Evolutionary conservation across 352 stramenopile species (phyloP).

Genomic region (Blastocystis sp.): DNA sequence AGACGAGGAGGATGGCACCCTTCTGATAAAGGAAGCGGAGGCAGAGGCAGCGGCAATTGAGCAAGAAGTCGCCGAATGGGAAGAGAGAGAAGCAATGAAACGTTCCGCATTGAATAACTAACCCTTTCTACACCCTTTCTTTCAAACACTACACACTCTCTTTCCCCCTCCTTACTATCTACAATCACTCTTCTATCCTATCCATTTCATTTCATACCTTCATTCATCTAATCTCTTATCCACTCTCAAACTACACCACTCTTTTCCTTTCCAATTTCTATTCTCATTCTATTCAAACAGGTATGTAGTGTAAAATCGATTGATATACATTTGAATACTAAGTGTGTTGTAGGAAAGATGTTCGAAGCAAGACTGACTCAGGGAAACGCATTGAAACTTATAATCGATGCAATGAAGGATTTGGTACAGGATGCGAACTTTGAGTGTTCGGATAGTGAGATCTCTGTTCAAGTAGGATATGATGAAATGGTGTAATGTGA

Average conservation of each 20-base stretch:
- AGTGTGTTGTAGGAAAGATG: conserved; percentile 68
- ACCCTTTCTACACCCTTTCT: too few species aligned
- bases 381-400: conserved; percentile 91
- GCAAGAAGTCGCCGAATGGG: conserved; percentile 57
- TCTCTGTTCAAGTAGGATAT: conserved; percentile 69
- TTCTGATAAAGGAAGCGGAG: conserved; percentile 66
- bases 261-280: neutral
- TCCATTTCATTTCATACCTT: neutral
- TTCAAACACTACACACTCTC: too few species aligned
- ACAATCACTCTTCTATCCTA: too few species aligned
- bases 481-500: conserved; percentile 50
- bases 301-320: neutral
- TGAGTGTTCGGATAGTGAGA: conserved; percentile 80
- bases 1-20: conserved; percentile 70
- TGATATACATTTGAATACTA: neutral
- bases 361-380: conserved; percentile 92
- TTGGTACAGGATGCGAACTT: conserved; percentile 95
- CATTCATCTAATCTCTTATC: neutral
- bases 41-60: conserved; percentile 56
- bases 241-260: neutral
- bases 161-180: too few species aligned
- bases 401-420: conserved; percentile 98
- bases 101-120: too few species aligned
- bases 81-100: conserved; percentile 32
- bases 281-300: neutral